Conservation (phyloP, 2,329 filamentous ascomycete species). For the Colletotrichum sp. region DNA sequence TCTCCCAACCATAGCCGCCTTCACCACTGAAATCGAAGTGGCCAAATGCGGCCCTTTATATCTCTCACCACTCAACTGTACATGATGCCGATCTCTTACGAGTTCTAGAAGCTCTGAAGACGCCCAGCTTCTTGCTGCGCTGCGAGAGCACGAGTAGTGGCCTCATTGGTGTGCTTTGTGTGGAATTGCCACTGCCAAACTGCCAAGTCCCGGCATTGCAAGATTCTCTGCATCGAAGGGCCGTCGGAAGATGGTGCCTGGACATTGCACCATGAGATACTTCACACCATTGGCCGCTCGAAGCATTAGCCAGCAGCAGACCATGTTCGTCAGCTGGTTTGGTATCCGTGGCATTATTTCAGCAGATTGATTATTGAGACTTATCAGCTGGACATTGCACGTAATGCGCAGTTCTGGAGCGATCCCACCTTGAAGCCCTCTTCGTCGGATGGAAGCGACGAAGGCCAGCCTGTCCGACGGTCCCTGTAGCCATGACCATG, state of each 20-base stretch:
- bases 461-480: conserved; percentile 15
- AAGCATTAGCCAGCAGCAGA: neutral
- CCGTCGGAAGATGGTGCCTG: neutral
- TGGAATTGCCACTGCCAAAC: neutral
- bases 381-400: neutral
- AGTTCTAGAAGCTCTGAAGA: neutral
- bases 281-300: neutral
- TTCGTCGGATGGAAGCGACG: neutral
- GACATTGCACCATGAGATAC: neutral
- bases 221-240: neutral
- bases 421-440: neutral
- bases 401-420: neutral
- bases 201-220: neutral
- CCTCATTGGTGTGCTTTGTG: neutral
- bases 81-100: neutral
- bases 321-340: neutral
- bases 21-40: neutral
- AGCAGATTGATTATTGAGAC: neutral
- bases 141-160: neutral
- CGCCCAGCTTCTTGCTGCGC: neutral
- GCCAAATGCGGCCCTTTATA: conserved; percentile 9
- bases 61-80: neutral
- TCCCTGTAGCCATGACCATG: neutral
- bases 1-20: neutral
- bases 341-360: neutral